These are phyloP conservation scores for Sporothrix curviconia DNA, from an alignment of 2,329 filamentous ascomycete genomes.

Conservation along the genomic window DNA sequence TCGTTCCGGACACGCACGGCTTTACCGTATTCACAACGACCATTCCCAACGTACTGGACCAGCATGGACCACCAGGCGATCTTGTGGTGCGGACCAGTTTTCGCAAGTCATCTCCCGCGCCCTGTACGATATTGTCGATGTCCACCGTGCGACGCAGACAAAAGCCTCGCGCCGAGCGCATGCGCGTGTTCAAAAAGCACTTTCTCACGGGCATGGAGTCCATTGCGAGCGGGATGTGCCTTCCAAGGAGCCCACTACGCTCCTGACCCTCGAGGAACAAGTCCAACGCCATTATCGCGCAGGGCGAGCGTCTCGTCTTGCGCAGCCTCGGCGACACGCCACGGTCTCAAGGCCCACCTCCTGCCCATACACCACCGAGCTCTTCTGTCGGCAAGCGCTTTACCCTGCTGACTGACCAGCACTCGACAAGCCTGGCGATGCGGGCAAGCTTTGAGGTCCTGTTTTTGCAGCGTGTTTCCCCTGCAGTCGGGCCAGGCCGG, in stretches of 20 bases:
- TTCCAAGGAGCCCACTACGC: constrained; percentile 61
- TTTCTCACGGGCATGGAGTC: constrained; percentile 85
- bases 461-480: constrained; percentile 78
- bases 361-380: constrained; percentile 78
- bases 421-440: constrained; percentile 57
- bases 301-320: constrained; percentile 67
- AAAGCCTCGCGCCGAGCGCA: constrained; percentile 78
- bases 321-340: constrained; percentile 58
- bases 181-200: constrained; percentile 81
- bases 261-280: constrained; percentile 77
- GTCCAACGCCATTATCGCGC: constrained; percentile 64
- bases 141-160: constrained; percentile 77
- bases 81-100: constrained; percentile 95
- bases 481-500: constrained; percentile 64
- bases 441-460: constrained; percentile 71
- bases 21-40: constrained; percentile 97
- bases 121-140: constrained; percentile 85
- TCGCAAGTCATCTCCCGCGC: constrained; percentile 81
- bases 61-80: constrained; percentile 97
- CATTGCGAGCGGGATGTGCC: constrained; percentile 69
- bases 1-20: constrained; percentile 91
- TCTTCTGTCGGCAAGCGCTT: constrained; percentile 64
- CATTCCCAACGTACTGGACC: constrained; percentile 92
- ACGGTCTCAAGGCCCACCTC: constrained; percentile 63
- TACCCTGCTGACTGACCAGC: constrained; percentile 74